Base-by-base conservation (phyloP, 495 filamentous ascomycete genomes). In the Trichoderma orchidacearum region DNA sequence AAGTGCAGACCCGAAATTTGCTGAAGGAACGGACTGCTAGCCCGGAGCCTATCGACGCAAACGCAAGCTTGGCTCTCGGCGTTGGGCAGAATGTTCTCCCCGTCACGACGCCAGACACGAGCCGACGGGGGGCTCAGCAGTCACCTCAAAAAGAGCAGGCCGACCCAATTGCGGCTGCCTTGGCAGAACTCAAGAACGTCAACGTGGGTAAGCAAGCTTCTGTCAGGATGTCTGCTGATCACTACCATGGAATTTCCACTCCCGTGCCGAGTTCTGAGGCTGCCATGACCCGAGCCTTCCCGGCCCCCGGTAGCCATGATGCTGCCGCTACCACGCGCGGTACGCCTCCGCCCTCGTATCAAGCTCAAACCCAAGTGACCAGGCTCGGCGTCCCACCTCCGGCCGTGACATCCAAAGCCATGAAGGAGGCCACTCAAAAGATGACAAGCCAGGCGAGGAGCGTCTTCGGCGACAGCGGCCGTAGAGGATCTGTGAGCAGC, bases 21-120 rank as follows among this genome's bases (percentile, higher is more conserved):
- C 62, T 71, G 36, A 56, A 71, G 30, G 69, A 78, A 32, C 72
- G 70, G 57, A 74, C 68, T 28, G 67, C 63, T 51, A 75, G 85
- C 63, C 89, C 90, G 1, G 94, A 99, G 53, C 93, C 90, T 3
- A 90, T 92, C 29, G 92, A 96, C 66, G 91, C 94, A 31, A 81
- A 91, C 34, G 87, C 94, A 48, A 95, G 86, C 68, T 84, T 96
- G 64, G 92, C 95, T 50, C 77, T 99, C n/a, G 96, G 96, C 66
- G 81, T 99, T 17, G 94, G 94, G 7, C 85, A 89, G 63, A 99
- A 97, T 62, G 90, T 97, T 25, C 97, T 99, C 70, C 85, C 95
- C 62, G 91, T 99, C 7, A 86, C 88, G n/a, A 86, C 87, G 5
- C 86, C 90, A 0, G 89, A 92, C 56, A 67, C 65, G 9, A 54